Evolutionary conservation across 139 green algal genomes (phyloP).

Genomic region (Coccomyxa sp.): DNA sequence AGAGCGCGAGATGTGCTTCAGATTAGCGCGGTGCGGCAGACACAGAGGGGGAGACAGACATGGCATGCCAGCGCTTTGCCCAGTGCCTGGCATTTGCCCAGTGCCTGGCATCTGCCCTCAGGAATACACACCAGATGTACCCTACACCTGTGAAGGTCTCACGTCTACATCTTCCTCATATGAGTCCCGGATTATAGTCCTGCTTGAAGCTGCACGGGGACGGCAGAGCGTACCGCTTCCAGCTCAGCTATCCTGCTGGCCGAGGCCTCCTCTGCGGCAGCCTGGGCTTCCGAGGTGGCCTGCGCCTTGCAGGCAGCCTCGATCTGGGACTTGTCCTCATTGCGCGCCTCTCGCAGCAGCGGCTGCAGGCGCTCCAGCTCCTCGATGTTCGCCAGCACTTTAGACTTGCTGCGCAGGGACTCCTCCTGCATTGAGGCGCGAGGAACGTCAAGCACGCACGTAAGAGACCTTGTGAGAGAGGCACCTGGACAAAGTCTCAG

Average conservation of each 20-base stretch:
- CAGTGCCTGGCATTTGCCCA: too few relatives aligned
- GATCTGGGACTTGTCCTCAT: too few relatives aligned
- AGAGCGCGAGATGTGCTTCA: neutral
- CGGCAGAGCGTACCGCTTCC: neutral
- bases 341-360: conserved; percentile 20
- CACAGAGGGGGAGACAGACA: neutral
- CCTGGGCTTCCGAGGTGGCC: neutral
- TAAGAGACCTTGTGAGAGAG: too few relatives aligned
- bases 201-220: too few relatives aligned
- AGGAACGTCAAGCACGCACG: too few relatives aligned
- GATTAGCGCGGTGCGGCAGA: neutral
- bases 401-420: conserved; percentile 21
- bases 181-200: too few relatives aligned
- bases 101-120: too few relatives aligned
- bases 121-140: too few relatives aligned
- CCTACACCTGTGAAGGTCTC: too few relatives aligned
- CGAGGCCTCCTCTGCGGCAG: neutral
- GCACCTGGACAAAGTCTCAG: neutral
- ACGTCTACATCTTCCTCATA: too few relatives aligned
- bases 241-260: neutral
- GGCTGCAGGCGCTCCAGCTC: conserved; percentile 43
- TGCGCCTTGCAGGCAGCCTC: neutral
- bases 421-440: conserved; percentile 21
- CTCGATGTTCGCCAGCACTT: conserved; percentile 33
- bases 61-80: neutral